These are phyloP conservation scores for Brassica carinata DNA, from an alignment of 345 rosid species.

Conservation along the genomic window DNA sequence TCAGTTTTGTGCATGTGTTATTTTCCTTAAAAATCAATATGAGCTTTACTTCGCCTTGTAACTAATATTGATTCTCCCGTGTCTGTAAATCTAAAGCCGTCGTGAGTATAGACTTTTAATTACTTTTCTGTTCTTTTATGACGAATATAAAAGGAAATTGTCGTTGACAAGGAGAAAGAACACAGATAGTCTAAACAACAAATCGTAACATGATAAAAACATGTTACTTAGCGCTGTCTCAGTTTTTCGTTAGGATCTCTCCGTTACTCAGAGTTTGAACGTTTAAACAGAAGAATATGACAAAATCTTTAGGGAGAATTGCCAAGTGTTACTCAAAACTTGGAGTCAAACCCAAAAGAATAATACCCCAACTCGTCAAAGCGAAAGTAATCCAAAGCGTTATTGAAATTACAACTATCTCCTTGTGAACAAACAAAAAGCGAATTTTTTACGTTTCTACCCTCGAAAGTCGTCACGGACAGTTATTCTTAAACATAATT, in stretches of 20 bases:
- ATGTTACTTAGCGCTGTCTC: not conserved
- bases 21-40: not conserved
- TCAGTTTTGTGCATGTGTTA: not conserved
- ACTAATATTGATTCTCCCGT: conserved; percentile 9
- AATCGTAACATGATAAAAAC: not conserved
- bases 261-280: not conserved
- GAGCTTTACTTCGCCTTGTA: not conserved
- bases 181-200: not conserved
- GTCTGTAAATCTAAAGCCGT: not conserved
- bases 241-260: not conserved
- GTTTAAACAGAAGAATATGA: not conserved
- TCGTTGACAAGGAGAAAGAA: conserved; percentile 23
- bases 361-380: too few species aligned
- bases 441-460: too few species aligned
- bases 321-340: too few species aligned
- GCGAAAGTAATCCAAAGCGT: too few species aligned
- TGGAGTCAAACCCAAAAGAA: too few species aligned
- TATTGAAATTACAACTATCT: too few species aligned
- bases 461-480: too few species aligned
- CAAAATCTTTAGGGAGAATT: too few species aligned
- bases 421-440: too few species aligned
- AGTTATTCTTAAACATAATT: too few species aligned
- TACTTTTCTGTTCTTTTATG: conserved; percentile 2
- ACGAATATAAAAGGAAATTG: conserved; percentile 9
- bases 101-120: conserved; percentile 7